Conservation (phyloP, 2,329 filamentous ascomycete genomes). For the Neofusicoccum kwambonambiense region DNA sequence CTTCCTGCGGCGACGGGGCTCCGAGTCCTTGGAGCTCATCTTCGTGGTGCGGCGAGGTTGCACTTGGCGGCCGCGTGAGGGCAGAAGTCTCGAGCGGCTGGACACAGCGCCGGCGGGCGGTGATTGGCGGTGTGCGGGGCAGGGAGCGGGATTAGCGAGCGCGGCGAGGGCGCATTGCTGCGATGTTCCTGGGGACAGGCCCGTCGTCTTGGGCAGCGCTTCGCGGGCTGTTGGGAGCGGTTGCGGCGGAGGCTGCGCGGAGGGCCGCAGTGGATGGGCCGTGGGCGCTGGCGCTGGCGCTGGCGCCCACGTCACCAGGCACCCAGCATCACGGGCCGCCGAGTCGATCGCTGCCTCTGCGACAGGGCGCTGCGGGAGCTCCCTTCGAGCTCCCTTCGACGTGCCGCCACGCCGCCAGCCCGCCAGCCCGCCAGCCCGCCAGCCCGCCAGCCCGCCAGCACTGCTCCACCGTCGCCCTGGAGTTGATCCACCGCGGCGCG, state of each 20-base stretch:
- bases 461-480: no score
- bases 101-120: neutral
- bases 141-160: conserved; percentile 11
- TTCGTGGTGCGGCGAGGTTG: conserved; percentile 14
- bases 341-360: neutral
- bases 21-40: conserved; percentile 26
- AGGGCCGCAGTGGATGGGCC: neutral
- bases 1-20: conserved; percentile 40
- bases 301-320: neutral
- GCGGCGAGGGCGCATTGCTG: conserved; percentile 8
- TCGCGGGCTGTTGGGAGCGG: conserved; percentile 4
- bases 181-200: conserved; percentile 8
- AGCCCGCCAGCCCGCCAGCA: no score
- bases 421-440: no score
- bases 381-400: neutral
- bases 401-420: neutral
- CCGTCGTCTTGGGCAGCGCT: conserved; percentile 1
- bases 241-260: neutral
- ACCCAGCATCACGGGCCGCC: neutral
- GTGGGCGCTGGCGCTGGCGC: neutral
- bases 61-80: conserved; percentile 10
- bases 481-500: no score
- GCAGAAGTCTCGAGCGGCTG: conserved; percentile 17
- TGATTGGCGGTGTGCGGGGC: conserved; percentile 15
- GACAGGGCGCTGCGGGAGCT: neutral